Percentiles rank a stretch among this genome's conserved stretches.
Evolutionary conservation across 108 stramenopile species (phyloP).

Genomic region (Ochromonas danica): DNA sequence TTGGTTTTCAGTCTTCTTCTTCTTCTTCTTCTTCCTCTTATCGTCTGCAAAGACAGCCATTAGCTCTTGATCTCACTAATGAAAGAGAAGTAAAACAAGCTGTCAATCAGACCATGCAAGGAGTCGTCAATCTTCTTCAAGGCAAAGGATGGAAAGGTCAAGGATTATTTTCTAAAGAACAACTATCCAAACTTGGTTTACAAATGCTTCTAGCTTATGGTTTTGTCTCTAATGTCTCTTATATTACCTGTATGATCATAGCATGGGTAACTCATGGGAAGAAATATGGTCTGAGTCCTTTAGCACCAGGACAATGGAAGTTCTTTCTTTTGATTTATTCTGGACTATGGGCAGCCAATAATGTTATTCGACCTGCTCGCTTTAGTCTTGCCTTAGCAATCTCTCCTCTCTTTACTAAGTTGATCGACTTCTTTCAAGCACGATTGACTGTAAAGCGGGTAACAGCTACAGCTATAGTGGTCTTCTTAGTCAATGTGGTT

Average conservation of each 20-base stretch:
- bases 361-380: constrained; percentile 67
- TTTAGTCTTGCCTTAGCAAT: constrained; percentile 2
- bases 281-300: constrained; percentile 61
- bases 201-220: constrained; percentile 77
- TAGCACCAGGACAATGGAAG: constrained; percentile 82
- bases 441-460: too few species aligned
- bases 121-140: too few species aligned
- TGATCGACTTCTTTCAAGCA: not conserved
- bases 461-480: not conserved
- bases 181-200: constrained; percentile 71
- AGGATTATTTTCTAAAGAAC: constrained; percentile 53
- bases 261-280: constrained; percentile 69
- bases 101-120: too few species aligned
- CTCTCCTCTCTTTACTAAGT: not conserved
- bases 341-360: constrained; percentile 74
- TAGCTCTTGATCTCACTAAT: too few species aligned
- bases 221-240: constrained; percentile 76
- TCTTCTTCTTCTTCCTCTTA: too few species aligned
- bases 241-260: constrained; percentile 65
- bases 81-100: too few species aligned
- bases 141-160: constrained; percentile 45
- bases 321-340: constrained; percentile 77
- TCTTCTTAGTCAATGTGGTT: not conserved
- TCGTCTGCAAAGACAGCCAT: too few species aligned
- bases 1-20: too few species aligned